phyloP scores from a whole-genome alignment of 805 yeast species.

The Nakazawaea anatomiae region DNA sequence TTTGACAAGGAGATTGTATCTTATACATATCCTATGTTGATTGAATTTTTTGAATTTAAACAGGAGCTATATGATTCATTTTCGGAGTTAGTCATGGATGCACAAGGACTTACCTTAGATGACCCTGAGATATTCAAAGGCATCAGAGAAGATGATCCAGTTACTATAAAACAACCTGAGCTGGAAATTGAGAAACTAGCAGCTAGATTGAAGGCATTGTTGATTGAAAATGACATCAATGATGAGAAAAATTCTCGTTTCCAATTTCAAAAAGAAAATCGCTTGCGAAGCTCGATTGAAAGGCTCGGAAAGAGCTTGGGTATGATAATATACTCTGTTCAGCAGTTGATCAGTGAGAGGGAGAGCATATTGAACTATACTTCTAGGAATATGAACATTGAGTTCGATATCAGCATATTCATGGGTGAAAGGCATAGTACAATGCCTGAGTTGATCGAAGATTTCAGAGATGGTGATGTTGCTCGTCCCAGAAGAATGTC shows the following conservation, averaged over 20 bases:
- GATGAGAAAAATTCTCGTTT: slow-evolving; percentile 24
- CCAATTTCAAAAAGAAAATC: slow-evolving; percentile 31
- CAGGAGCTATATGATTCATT: slow-evolving; percentile 64
- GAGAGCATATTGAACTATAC: slow-evolving; percentile 67
- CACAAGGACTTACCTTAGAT: slow-evolving; percentile 62
- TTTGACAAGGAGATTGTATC: slow-evolving; percentile 17
- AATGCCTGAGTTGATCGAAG: slow-evolving; percentile 30
- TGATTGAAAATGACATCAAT: slow-evolving; percentile 42
- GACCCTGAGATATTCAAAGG: slow-evolving; percentile 74
- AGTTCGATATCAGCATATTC: slow-evolving; percentile 54
- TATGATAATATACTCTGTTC: slow-evolving; percentile 34
- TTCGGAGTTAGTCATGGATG: slow-evolving; percentile 53
- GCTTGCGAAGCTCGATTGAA: slow-evolving; percentile 30
- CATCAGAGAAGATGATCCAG: slow-evolving; percentile 49
- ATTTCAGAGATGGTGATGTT: slow-evolving; percentile 19
- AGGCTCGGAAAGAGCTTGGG: slow-evolving; percentile 30
- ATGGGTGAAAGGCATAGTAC: slow-evolving; percentile 38
- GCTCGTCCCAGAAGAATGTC: slow-evolving; percentile 28
- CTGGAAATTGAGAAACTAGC: slow-evolving; percentile 46
- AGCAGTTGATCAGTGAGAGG: slow-evolving; percentile 62
- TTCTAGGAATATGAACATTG: slow-evolving; percentile 72
- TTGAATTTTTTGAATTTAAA: slow-evolving; percentile 72
- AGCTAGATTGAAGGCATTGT: slow-evolving; percentile 35
- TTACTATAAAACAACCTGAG: slow-evolving; percentile 33
- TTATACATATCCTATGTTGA: slow-evolving; percentile 38